Conservation (phyloP, 2,329 filamentous ascomycete species). For the Diaporthe helianthi region DNA sequence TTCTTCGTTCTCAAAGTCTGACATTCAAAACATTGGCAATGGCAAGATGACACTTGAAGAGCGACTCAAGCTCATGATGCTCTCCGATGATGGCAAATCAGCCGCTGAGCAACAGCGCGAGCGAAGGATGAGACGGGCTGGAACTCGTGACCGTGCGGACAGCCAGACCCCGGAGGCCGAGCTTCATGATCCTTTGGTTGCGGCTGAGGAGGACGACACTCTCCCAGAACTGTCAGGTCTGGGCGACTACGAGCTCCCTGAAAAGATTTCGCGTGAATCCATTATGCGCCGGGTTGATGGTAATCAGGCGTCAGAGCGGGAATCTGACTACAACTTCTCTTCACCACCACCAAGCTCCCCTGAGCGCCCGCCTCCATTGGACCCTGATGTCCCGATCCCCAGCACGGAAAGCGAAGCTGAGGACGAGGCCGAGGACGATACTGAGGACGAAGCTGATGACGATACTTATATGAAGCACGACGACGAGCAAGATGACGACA, state of each 20-base stretch:
- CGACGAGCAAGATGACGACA: constrained; percentile 68
- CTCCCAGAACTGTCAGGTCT: constrained; percentile 66
- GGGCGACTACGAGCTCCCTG: constrained; percentile 70
- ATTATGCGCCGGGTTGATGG: constrained; percentile 88
- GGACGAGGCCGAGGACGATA: constrained; percentile 67
- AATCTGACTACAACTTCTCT: constrained; percentile 70
- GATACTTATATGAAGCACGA: constrained; percentile 39
- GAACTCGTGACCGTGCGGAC: constrained; percentile 49
- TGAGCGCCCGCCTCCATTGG: constrained; percentile 67
- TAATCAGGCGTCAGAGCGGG: constrained; percentile 59
- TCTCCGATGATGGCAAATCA: constrained; percentile 71
- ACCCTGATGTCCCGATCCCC: constrained; percentile 90
- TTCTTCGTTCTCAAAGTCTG: constrained; percentile 70
- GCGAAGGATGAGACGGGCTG: constrained; percentile 71
- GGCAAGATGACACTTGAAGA: constrained; percentile 86
- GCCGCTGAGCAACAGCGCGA: constrained; percentile 72
- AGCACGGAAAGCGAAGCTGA: constrained; percentile 77
- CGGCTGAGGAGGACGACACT: constrained; percentile 64
- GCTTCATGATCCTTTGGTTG: constrained; percentile 47
- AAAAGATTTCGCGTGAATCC: constrained; percentile 89
- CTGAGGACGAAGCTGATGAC: constrained; percentile 64
- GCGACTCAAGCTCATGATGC: constrained; percentile 86
- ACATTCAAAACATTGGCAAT: constrained; percentile 78
- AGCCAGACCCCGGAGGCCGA: constrained; percentile 54
- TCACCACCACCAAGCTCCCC: constrained; percentile 66